phyloP scores from a whole-genome alignment of 371 early-diverging fungal species.

The Syncephalastrum racemosum region DNA sequence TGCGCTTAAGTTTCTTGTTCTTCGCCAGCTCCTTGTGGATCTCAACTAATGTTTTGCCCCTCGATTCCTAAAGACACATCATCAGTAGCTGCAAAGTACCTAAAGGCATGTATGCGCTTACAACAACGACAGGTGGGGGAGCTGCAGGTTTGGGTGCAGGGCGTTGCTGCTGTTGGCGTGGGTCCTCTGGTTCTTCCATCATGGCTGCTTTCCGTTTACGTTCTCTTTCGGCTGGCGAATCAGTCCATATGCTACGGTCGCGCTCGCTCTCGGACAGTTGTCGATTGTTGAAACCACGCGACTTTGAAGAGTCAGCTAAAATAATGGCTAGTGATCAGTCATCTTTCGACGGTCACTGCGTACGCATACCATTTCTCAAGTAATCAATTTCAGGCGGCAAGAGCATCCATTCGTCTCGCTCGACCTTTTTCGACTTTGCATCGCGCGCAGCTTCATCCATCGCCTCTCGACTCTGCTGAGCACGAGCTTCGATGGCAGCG shows the following conservation, averaged over 20 bases:
- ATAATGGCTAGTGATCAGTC: not conserved
- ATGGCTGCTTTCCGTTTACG: constrained; percentile 19
- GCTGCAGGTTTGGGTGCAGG: too few species aligned
- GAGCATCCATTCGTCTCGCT: constrained; percentile 71
- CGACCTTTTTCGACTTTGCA: constrained; percentile 28
- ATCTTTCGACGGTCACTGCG: not conserved
- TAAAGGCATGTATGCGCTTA: not conserved
- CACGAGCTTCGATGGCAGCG: constrained; percentile 35
- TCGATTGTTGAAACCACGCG: constrained; percentile 34
- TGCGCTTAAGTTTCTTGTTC: constrained; percentile 16
- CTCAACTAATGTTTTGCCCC: constrained; percentile 44
- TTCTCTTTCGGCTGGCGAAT: constrained; percentile 60
- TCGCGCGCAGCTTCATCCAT: constrained; percentile 26
- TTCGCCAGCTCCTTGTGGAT: constrained; percentile 36
- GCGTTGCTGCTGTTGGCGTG: not conserved
- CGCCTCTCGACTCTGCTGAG: constrained; percentile 30
- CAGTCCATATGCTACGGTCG: constrained; percentile 63
- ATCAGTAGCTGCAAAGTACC: not conserved
- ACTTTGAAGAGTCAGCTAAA: constrained; percentile 24
- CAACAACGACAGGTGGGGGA: too few species aligned
- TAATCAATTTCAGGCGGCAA: constrained; percentile 63
- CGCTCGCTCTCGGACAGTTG: constrained; percentile 21
- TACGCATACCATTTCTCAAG: constrained; percentile 39
- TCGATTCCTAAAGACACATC: too few species aligned
- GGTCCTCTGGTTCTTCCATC: constrained; percentile 8